Evolutionary conservation across 176 grass and related monocot species (phyloP).

Genomic region (Zoysia japonica): DNA sequence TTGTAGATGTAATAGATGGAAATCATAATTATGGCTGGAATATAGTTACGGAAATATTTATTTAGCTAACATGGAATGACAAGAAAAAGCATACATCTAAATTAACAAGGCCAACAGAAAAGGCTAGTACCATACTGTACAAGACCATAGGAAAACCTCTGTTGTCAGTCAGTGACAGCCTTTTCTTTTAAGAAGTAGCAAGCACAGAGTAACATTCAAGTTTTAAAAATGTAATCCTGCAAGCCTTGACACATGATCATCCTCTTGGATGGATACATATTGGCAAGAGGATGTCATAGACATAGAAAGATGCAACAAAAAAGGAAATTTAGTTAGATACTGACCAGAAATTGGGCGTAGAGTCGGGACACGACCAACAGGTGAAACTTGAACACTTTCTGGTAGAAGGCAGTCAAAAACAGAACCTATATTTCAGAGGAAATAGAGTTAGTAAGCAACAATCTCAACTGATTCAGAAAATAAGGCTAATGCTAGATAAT

Average conservation of each 20-base stretch:
- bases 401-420: slow-evolving; percentile 78
- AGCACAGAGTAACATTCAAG: background rate
- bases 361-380: slow-evolving; percentile 68
- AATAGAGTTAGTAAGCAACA: slow-evolving; percentile 29
- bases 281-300: background rate
- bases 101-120: slow-evolving; percentile 11
- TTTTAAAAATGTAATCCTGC: background rate
- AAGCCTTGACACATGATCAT: background rate
- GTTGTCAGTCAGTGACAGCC: background rate
- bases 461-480: slow-evolving; percentile 12
- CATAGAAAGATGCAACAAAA: slow-evolving; percentile 1
- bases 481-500: background rate
- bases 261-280: background rate
- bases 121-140: background rate
- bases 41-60: background rate
- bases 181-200: slow-evolving; percentile 14
- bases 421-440: slow-evolving; percentile 50
- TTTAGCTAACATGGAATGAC: background rate
- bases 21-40: background rate
- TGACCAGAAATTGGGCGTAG: slow-evolving; percentile 50
- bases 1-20: background rate
- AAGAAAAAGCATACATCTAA: background rate
- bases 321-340: slow-evolving; percentile 32
- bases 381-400: slow-evolving; percentile 71
- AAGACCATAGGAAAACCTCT: background rate